Conservation (phyloP, 2,329 filamentous ascomycete genomes). For the Beauveria scarabaeidicola region DNA sequence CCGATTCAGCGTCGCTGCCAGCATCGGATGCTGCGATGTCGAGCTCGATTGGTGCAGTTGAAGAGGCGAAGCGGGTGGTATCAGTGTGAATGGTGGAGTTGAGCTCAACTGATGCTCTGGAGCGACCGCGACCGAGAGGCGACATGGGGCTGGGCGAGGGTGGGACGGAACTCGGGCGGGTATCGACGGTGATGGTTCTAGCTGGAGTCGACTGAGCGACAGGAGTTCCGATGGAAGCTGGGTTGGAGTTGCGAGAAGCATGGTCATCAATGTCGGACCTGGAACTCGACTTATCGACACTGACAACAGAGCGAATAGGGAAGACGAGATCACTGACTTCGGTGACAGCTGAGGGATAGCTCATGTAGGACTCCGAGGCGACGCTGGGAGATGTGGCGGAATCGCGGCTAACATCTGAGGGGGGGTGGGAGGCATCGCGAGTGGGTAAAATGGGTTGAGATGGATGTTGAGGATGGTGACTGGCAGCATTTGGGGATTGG, state of each 20-base stretch:
- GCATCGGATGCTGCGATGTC: slow-evolving; percentile 24
- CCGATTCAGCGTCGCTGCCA: slow-evolving; percentile 23
- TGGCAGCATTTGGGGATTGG: background rate
- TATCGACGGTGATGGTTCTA: slow-evolving; percentile 20
- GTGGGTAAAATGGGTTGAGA: background rate
- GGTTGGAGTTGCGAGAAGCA: slow-evolving; percentile 26
- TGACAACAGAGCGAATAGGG: slow-evolving; percentile 73
- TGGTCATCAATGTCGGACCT: slow-evolving; percentile 34
- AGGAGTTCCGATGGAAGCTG: slow-evolving; percentile 24
- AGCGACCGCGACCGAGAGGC: background rate
- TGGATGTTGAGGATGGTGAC: background rate
- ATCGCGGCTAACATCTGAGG: background rate
- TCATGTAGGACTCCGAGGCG: slow-evolving; percentile 10
- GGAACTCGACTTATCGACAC: slow-evolving; percentile 48
- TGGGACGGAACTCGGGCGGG: background rate
- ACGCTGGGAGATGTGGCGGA: background rate
- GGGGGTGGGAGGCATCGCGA: background rate
- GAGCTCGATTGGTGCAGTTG: slow-evolving; percentile 25
- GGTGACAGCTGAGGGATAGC: slow-evolving; percentile 24
- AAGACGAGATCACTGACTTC: slow-evolving; percentile 56
- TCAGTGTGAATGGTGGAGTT: slow-evolving; percentile 39
- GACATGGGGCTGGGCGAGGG: slow-evolving; percentile 2
- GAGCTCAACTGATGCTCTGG: slow-evolving; percentile 23
- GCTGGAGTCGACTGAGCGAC: slow-evolving; percentile 23
- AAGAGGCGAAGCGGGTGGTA: slow-evolving; percentile 29